Evolutionary conservation across 2,329 filamentous ascomycete genomes (phyloP).

Genomic region (Aspergillus sojae): DNA sequence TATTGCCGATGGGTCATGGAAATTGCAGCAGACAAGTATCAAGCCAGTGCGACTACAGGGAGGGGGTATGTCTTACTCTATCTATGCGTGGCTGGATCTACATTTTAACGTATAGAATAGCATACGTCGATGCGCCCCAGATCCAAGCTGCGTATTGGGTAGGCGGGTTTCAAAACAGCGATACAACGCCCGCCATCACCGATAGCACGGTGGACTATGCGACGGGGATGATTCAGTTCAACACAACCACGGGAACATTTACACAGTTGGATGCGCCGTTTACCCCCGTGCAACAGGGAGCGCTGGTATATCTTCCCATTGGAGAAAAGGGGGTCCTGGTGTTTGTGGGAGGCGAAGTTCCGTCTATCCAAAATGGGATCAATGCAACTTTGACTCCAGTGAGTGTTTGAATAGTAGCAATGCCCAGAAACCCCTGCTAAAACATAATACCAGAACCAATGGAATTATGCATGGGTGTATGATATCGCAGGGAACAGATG

Average conservation of each 20-base stretch:
- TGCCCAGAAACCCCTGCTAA: not conserved
- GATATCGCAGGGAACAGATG: constrained; percentile 18
- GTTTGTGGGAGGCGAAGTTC: constrained; percentile 22
- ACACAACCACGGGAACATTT: constrained; percentile 16
- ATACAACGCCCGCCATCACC: constrained; percentile 16
- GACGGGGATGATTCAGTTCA: constrained; percentile 16
- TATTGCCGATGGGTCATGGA: constrained; percentile 4
- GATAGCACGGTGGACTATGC: constrained; percentile 12
- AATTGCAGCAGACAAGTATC: constrained; percentile 14
- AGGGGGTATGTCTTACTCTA: constrained; percentile 8
- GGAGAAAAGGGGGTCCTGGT: constrained; percentile 14
- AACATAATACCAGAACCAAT: constrained; percentile 10
- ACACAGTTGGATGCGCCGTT: constrained; percentile 12
- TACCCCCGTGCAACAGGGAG: constrained; percentile 15
- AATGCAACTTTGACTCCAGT: constrained; percentile 16
- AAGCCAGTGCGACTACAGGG: constrained; percentile 13
- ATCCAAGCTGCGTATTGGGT: constrained; percentile 18
- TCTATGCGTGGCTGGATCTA: not conserved
- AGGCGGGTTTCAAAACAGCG: constrained; percentile 16
- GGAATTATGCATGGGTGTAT: constrained; percentile 18
- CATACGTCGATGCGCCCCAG: constrained; percentile 12
- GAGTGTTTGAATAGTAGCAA: not conserved
- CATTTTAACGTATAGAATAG: not conserved
- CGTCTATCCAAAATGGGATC: constrained; percentile 14
- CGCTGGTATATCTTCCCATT: constrained; percentile 16